These are phyloP conservation scores for Cytauxzoon felis DNA, from an alignment of 169 alveolate genomes.

Conservation along the genomic window DNA sequence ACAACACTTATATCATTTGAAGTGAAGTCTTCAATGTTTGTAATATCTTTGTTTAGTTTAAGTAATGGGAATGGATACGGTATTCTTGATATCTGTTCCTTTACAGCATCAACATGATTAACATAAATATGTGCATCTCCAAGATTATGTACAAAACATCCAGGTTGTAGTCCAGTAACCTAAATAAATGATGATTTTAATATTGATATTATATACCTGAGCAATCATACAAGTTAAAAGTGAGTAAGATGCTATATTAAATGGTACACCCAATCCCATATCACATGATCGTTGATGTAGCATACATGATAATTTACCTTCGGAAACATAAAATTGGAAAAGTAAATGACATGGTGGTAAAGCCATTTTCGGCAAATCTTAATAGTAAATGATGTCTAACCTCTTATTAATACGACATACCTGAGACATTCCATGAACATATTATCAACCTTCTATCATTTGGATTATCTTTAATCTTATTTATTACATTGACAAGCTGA, in stretches of 20 bases:
- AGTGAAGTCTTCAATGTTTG: conserved; percentile 85
- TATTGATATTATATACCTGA: conserved; percentile 72
- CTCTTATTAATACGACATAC: conserved; percentile 26
- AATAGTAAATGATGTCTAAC: background rate
- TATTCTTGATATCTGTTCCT: conserved; percentile 83
- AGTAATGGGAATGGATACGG: conserved; percentile 97
- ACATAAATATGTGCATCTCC: conserved; percentile 96
- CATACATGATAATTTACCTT: conserved; percentile 89
- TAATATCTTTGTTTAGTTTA: conserved; percentile 80
- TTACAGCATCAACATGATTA: conserved; percentile 90
- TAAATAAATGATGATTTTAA: background rate
- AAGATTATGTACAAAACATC: conserved; percentile 89
- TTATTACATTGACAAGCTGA: conserved; percentile 83
- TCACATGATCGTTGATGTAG: conserved; percentile 97
- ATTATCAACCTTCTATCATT: conserved; percentile 88
- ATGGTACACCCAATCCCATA: conserved; percentile 98
- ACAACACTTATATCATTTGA: conserved; percentile 84
- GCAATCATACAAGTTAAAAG: conserved; percentile 94
- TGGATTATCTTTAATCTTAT: conserved; percentile 88
- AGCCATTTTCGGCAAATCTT: conserved; percentile 93
- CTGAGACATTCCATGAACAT: conserved; percentile 95
- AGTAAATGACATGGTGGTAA: conserved; percentile 98
- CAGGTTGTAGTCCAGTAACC: conserved; percentile 82
- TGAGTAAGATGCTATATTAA: conserved; percentile 96
- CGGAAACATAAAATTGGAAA: conserved; percentile 90